phyloP scores from a whole-genome alignment of 441 rosid genomes.

The Francoa sonchifolia region DNA sequence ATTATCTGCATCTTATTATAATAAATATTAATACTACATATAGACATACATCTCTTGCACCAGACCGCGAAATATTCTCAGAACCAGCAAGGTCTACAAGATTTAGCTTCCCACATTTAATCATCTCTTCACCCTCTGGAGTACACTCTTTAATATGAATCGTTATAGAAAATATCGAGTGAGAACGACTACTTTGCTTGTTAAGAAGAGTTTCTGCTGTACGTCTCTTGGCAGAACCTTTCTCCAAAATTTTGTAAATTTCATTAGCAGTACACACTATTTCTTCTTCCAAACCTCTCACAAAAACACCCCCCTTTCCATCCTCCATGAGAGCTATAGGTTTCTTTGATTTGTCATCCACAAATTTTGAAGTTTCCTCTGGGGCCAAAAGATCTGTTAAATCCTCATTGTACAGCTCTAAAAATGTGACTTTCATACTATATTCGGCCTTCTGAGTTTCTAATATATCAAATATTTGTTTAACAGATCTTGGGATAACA shows the following conservation, averaged over 20 bases:
- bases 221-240: constrained; percentile 94
- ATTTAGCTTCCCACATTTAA: constrained; percentile 92
- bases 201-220: constrained; percentile 98
- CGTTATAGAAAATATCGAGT: constrained; percentile 93
- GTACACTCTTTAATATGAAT: constrained; percentile 94
- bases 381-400: constrained; percentile 87
- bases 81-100: constrained; percentile 99
- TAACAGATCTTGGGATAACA: constrained; percentile 93
- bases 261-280: constrained; percentile 88
- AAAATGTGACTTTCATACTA: constrained; percentile 92
- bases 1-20: too few relatives aligned
- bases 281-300: constrained; percentile 94
- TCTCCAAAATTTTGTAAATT: constrained; percentile 94
- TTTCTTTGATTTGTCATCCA: constrained; percentile 89
- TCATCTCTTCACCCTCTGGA: constrained; percentile 96
- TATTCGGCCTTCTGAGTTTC: constrained; percentile 93
- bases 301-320: constrained; percentile 97
- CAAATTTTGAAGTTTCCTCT: constrained; percentile 68
- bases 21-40: not conserved
- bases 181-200: constrained; percentile 99
- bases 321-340: constrained; percentile 99
- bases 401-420: constrained; percentile 97
- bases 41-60: constrained; percentile 83
- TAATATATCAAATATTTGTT: constrained; percentile 80
- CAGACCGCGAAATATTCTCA: constrained; percentile 95